phyloP scores from a whole-genome alignment of 1,284 basidiomycete genomes.

The Tilletiopsis washingtonensis region DNA sequence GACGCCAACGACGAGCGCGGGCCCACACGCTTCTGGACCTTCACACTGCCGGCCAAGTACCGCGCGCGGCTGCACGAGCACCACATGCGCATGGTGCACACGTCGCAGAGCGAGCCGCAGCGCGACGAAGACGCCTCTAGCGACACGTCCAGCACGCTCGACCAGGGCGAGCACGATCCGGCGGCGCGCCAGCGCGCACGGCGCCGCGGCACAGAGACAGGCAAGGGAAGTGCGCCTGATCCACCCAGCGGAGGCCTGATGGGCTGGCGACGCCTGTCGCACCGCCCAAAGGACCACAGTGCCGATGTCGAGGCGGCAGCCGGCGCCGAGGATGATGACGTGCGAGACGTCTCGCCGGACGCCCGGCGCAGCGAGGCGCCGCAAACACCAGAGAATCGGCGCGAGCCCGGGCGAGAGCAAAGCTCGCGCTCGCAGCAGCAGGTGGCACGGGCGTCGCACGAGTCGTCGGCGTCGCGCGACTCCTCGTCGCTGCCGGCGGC shows the following conservation, averaged over 20 bases:
- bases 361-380: too few species aligned
- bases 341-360: too few species aligned
- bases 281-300: too few species aligned
- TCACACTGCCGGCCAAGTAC: slow-evolving; percentile 34
- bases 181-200: not conserved
- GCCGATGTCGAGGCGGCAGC: too few species aligned
- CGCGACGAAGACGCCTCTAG: too few species aligned
- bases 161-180: not conserved
- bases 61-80: slow-evolving; percentile 27
- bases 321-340: slow-evolving; percentile 11
- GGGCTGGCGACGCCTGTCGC: not conserved
- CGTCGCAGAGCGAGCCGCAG: slow-evolving; percentile 2
- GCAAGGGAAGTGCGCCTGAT: too few species aligned
- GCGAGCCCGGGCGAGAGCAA: too few species aligned
- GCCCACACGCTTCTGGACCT: slow-evolving; percentile 23
- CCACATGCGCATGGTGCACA: slow-evolving; percentile 22
- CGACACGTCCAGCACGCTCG: not conserved
- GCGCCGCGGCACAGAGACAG: too few species aligned
- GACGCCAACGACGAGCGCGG: slow-evolving; percentile 4
- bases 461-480: slow-evolving; percentile 17
- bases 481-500: slow-evolving; percentile 15
- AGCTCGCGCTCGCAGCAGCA: slow-evolving; percentile 13
- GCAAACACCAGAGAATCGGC: too few species aligned
- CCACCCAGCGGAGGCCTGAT: not conserved
- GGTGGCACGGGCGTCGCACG: slow-evolving; percentile 17